A percentile compares a stretch with the other conserved stretches of the same genome.
Evolutionary conservation across 805 yeast species (phyloP).

Genomic region (Saturnispora gosingensis): DNA sequence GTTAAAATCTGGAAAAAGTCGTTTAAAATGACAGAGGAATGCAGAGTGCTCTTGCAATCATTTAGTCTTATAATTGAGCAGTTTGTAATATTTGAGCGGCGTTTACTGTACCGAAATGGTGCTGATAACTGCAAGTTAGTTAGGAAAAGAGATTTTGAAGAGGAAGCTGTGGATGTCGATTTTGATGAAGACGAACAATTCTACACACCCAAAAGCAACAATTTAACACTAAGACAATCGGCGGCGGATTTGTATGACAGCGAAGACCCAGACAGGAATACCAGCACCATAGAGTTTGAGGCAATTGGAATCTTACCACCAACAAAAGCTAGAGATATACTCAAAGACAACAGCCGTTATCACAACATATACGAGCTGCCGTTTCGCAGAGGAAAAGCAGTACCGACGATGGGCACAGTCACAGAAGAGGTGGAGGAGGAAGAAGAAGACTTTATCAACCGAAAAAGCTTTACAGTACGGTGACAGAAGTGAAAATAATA

Average conservation of each 20-base stretch:
- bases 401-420: neutral
- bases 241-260: neutral
- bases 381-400: neutral
- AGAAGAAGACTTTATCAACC: neutral
- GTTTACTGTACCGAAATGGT: neutral
- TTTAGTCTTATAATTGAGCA: constrained; percentile 1
- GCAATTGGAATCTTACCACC: neutral
- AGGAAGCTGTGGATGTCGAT: neutral
- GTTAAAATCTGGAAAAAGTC: neutral
- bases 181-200: neutral
- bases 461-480: neutral
- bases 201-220: neutral
- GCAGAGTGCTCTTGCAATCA: constrained; percentile 4
- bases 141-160: neutral
- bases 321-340: neutral
- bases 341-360: neutral
- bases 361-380: neutral
- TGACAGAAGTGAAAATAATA: constrained; percentile 6
- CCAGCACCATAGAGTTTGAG: neutral
- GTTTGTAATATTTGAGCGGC: neutral
- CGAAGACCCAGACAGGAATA: neutral
- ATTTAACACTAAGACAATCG: neutral
- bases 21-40: neutral
- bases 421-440: neutral
- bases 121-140: neutral